These are phyloP conservation scores for Pinus tabuliformis DNA, from an alignment of 75 land plant species.

Conservation along the genomic window DNA sequence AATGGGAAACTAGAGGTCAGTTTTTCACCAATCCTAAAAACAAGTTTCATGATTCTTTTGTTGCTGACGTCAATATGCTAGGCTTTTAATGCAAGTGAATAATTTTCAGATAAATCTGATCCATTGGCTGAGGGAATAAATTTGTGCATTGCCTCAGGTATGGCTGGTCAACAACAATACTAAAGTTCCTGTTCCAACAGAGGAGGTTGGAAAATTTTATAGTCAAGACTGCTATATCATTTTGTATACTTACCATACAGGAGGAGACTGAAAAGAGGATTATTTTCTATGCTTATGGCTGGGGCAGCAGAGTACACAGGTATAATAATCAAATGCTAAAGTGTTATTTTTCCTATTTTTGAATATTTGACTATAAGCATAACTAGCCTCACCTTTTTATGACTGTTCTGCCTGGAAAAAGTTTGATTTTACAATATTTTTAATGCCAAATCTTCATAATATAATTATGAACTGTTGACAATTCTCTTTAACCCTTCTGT, in stretches of 20 bases:
- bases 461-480: background rate
- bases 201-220: constrained; percentile 44
- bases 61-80: background rate
- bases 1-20: constrained; percentile 46
- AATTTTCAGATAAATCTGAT: background rate
- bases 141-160: constrained; percentile 22
- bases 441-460: background rate
- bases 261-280: constrained; percentile 34
- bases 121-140: background rate
- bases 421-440: background rate
- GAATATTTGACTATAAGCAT: background rate
- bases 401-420: background rate
- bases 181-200: constrained; percentile 25
- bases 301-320: constrained; percentile 32
- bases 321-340: constrained; percentile 12
- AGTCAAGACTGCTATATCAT: constrained; percentile 30
- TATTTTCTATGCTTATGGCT: constrained; percentile 45
- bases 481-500: background rate
- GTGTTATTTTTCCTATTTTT: background rate
- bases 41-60: background rate
- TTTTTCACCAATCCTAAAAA: background rate
- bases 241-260: constrained; percentile 34
- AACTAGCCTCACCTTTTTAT: background rate
- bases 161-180: constrained; percentile 32
- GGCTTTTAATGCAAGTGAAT: background rate